Percentiles rank a stretch among this genome's conserved stretches.
Conservation (phyloP, 2,329 filamentous ascomycete species). For the Pseudogymnoascus sp. region DNA sequence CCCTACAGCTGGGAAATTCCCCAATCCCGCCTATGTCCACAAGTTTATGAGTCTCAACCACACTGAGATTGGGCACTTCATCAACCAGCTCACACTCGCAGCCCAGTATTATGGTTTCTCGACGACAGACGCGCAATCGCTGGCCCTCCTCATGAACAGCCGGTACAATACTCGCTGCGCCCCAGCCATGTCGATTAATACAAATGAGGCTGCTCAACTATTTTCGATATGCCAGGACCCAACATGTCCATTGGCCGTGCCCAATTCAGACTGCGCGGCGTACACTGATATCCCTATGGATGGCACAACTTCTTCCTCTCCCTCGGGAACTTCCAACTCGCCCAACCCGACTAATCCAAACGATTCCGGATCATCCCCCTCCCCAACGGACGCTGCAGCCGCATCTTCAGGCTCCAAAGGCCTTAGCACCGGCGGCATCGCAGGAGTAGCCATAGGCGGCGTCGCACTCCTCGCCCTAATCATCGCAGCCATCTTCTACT, state of each 20-base stretch:
- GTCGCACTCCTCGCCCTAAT: slow-evolving; percentile 21
- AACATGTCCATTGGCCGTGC: slow-evolving; percentile 25
- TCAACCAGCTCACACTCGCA: slow-evolving; percentile 25
- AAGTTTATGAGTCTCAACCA: slow-evolving; percentile 30
- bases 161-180: slow-evolving; percentile 28
- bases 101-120: slow-evolving; percentile 27
- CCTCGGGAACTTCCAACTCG: slow-evolving; percentile 13
- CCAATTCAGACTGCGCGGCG: slow-evolving; percentile 23
- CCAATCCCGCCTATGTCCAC: slow-evolving; percentile 28
- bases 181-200: slow-evolving; percentile 15
- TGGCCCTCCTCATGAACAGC: slow-evolving; percentile 22
- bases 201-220: slow-evolving; percentile 18
- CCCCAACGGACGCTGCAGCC: not conserved
- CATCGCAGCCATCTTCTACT: slow-evolving; percentile 7
- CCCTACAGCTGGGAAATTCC: slow-evolving; percentile 14
- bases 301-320: slow-evolving; percentile 13
- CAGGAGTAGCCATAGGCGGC: slow-evolving; percentile 24
- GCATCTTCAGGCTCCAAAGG: slow-evolving; percentile 12
- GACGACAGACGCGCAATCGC: slow-evolving; percentile 21
- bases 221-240: slow-evolving; percentile 26
- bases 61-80: slow-evolving; percentile 28
- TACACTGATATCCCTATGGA: slow-evolving; percentile 23
- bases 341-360: not conserved
- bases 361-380: not conserved
- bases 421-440: slow-evolving; percentile 18